Evolutionary conservation across 1,284 basidiomycete genomes (phyloP).

Genomic region (Malassezia obtusa): DNA sequence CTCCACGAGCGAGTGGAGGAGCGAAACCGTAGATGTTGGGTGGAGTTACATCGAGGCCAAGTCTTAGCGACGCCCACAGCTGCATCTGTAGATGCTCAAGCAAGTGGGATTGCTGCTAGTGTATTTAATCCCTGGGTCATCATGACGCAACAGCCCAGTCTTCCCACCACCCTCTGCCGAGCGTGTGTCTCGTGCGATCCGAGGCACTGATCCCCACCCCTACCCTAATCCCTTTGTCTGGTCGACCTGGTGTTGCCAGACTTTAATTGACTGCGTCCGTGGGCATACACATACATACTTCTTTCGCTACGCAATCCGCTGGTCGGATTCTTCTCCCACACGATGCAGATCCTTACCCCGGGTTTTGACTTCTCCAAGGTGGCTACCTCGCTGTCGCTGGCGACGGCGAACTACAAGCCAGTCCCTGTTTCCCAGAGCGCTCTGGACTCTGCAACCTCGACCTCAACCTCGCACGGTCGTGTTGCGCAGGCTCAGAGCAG

Average conservation of each 20-base stretch:
- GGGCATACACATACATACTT: not conserved
- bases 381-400: conserved; percentile 36
- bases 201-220: not conserved
- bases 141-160: too few species aligned
- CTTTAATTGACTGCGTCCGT: not conserved
- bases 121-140: too few species aligned
- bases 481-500: not conserved
- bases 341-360: conserved; percentile 7
- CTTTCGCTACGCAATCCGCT: conserved; percentile 2
- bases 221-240: not conserved
- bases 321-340: conserved; percentile 7
- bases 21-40: not conserved
- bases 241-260: not conserved
- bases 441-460: not conserved
- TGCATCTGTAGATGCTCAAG: not conserved
- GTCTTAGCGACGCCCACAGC: not conserved
- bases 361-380: conserved; percentile 16
- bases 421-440: conserved; percentile 32
- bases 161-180: too few species aligned
- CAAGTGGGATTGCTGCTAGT: not conserved
- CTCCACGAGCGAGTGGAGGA: too few species aligned
- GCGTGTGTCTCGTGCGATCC: not conserved
- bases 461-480: conserved; percentile 5
- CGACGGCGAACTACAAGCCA: conserved; percentile 46
- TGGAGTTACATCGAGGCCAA: not conserved